Evolutionary conservation across 352 stramenopile genomes (phyloP).

Genomic region (Phytophthora niederhauseri): DNA sequence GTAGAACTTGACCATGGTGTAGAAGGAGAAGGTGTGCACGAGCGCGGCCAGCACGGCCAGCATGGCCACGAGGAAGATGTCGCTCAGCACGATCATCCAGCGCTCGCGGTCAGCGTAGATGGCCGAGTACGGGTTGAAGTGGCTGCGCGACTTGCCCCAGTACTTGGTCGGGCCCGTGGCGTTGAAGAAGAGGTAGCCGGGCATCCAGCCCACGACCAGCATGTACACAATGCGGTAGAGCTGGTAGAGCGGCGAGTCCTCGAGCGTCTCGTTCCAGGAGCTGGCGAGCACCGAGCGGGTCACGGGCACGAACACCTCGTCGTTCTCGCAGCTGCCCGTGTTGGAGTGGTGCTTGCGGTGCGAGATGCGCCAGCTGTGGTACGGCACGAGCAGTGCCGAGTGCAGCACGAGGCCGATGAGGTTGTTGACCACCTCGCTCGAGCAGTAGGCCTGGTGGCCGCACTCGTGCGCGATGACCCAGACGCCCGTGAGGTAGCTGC

Average conservation of each 20-base stretch:
- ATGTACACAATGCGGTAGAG: slow-evolving; percentile 95
- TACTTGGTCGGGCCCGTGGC: slow-evolving; percentile 93
- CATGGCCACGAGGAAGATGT: slow-evolving; percentile 86
- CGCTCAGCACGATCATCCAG: slow-evolving; percentile 94
- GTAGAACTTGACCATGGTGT: slow-evolving; percentile 94
- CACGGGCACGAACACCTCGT: slow-evolving; percentile 97
- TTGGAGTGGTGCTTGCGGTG: slow-evolving; percentile 97
- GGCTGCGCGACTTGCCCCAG: slow-evolving; percentile 83
- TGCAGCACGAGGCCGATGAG: slow-evolving; percentile 96
- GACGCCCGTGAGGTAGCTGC: slow-evolving; percentile 96
- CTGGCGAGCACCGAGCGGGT: slow-evolving; percentile 68
- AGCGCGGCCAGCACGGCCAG: slow-evolving; percentile 64
- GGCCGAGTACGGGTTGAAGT: slow-evolving; percentile 96
- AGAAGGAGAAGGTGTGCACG: slow-evolving; percentile 70
- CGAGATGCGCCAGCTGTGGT: slow-evolving; percentile 98
- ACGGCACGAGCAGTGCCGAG: slow-evolving; percentile 97
- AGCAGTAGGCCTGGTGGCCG: slow-evolving; percentile 97
- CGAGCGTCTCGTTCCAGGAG: slow-evolving; percentile 79
- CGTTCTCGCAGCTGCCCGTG: slow-evolving; percentile 95
- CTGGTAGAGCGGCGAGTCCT: slow-evolving; percentile 95
- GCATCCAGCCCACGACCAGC: slow-evolving; percentile 96
- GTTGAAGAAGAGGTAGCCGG: slow-evolving; percentile 97
- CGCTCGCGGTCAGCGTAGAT: slow-evolving; percentile 95
- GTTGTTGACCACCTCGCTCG: slow-evolving; percentile 96
- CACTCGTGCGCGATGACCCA: slow-evolving; percentile 99